These are phyloP conservation scores for Massarina eburnea DNA, from an alignment of 2,329 filamentous ascomycete genomes.

Conservation along the genomic window DNA sequence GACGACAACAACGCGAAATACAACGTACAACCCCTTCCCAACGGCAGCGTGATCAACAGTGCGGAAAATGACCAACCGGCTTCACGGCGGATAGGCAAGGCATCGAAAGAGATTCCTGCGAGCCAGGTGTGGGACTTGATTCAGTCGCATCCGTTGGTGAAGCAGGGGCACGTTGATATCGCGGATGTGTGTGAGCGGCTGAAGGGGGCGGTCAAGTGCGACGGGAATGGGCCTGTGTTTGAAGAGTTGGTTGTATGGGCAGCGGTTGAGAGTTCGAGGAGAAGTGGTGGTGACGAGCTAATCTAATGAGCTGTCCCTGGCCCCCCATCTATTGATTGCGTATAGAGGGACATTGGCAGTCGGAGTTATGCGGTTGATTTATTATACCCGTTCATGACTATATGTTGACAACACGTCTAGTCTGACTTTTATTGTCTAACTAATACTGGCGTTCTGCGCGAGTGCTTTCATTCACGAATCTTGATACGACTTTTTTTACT, in stretches of 20 bases:
- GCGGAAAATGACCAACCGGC: slow-evolving; percentile 30
- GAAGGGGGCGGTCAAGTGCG: slow-evolving; percentile 74
- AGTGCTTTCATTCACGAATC: too few species aligned
- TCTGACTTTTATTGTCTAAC: too few species aligned
- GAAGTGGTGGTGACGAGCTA: slow-evolving; percentile 76
- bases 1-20: slow-evolving; percentile 26
- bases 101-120: slow-evolving; percentile 34
- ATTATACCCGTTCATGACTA: slow-evolving; percentile 8
- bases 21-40: slow-evolving; percentile 30
- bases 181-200: slow-evolving; percentile 77
- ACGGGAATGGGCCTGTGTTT: slow-evolving; percentile 85
- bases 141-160: slow-evolving; percentile 75
- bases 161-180: slow-evolving; percentile 77
- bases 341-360: too few species aligned
- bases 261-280: slow-evolving; percentile 78
- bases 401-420: too few species aligned
- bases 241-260: slow-evolving; percentile 71
- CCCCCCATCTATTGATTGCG: too few species aligned
- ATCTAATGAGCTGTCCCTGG: too few species aligned
- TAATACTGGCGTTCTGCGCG: too few species aligned
- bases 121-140: slow-evolving; percentile 83
- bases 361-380: too few species aligned
- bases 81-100: slow-evolving; percentile 12
- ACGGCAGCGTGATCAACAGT: slow-evolving; percentile 35
- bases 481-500: too few species aligned